Conservation (phyloP, 208 protist genomes). For the Herpetomonas samuelpessoai region DNA sequence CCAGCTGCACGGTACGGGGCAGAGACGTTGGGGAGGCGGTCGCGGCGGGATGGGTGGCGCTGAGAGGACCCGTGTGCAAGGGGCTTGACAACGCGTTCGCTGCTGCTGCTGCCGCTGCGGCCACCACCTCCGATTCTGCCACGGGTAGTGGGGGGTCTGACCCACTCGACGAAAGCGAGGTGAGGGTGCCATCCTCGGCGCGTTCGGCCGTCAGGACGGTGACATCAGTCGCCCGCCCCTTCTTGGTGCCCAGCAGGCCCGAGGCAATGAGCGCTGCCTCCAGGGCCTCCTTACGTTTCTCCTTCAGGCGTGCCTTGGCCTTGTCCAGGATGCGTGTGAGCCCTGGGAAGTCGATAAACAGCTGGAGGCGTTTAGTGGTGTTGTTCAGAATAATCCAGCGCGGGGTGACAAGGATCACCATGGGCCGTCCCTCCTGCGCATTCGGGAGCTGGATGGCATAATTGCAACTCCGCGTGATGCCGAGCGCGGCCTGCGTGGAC, state of each 20-base stretch:
- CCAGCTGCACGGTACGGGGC: background rate
- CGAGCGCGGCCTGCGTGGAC: slow-evolving; percentile 28
- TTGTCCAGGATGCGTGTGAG: slow-evolving; percentile 21
- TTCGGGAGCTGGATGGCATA: slow-evolving; percentile 74
- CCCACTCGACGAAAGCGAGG: background rate
- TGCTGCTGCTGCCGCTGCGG: background rate
- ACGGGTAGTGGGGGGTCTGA: too few species aligned
- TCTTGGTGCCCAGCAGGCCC: background rate
- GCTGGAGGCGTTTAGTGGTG: slow-evolving; percentile 51
- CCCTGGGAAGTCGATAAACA: slow-evolving; percentile 51
- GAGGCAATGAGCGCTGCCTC: slow-evolving; percentile 8
- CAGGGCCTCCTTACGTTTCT: slow-evolving; percentile 14
- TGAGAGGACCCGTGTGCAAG: too few species aligned
- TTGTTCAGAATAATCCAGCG: slow-evolving; percentile 79
- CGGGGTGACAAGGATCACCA: slow-evolving; percentile 65
- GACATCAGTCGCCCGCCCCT: background rate
- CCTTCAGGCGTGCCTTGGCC: slow-evolving; percentile 10
- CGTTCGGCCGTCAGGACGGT: background rate
- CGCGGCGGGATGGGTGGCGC: too few species aligned
- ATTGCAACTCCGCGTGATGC: slow-evolving; percentile 72
- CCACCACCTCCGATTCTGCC: slow-evolving; percentile 3
- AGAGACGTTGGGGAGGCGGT: too few species aligned
- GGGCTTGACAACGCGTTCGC: too few species aligned
- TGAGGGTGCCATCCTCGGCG: background rate
- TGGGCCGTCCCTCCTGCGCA: slow-evolving; percentile 56